Evolutionary conservation across 2,329 filamentous ascomycete species (phyloP).

Genomic region (Cadophora sp.): DNA sequence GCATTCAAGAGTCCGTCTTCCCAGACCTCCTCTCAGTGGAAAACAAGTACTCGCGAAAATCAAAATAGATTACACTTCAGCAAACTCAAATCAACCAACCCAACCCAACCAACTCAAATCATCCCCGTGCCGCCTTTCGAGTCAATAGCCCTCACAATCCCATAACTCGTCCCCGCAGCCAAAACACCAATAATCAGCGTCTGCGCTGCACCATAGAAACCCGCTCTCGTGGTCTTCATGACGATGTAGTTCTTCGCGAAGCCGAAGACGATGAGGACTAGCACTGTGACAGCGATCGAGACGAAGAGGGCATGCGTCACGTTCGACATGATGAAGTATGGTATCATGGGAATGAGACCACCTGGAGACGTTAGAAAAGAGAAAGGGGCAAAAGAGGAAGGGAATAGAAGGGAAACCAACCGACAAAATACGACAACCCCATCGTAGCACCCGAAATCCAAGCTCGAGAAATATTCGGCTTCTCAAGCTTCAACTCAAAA

Average conservation of each 20-base stretch:
- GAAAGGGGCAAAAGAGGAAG: background rate
- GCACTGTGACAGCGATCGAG: slow-evolving; percentile 58
- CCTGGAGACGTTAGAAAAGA: slow-evolving; percentile 24
- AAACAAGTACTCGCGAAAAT: too few species aligned
- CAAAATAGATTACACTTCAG: too few species aligned
- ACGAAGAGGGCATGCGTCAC: slow-evolving; percentile 52
- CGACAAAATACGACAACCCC: slow-evolving; percentile 46
- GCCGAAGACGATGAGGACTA: slow-evolving; percentile 58
- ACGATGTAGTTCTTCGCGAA: slow-evolving; percentile 53
- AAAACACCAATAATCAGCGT: slow-evolving; percentile 70
- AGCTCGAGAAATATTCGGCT: slow-evolving; percentile 43
- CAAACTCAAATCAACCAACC: too few species aligned
- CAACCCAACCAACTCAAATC: background rate
- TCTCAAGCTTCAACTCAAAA: slow-evolving; percentile 51
- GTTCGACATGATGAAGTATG: slow-evolving; percentile 55
- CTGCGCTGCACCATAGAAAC: slow-evolving; percentile 65
- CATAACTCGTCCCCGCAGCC: slow-evolving; percentile 71
- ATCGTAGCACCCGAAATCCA: slow-evolving; percentile 40
- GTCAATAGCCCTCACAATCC: slow-evolving; percentile 64
- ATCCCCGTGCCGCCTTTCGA: slow-evolving; percentile 22
- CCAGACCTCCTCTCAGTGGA: too few species aligned
- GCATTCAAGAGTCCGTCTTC: too few species aligned
- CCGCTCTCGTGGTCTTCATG: slow-evolving; percentile 56
- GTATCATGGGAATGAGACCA: slow-evolving; percentile 57
- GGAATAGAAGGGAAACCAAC: slow-evolving; percentile 27